phyloP scores from a whole-genome alignment of 352 stramenopile genomes.

The Phytophthora sojae region DNA sequence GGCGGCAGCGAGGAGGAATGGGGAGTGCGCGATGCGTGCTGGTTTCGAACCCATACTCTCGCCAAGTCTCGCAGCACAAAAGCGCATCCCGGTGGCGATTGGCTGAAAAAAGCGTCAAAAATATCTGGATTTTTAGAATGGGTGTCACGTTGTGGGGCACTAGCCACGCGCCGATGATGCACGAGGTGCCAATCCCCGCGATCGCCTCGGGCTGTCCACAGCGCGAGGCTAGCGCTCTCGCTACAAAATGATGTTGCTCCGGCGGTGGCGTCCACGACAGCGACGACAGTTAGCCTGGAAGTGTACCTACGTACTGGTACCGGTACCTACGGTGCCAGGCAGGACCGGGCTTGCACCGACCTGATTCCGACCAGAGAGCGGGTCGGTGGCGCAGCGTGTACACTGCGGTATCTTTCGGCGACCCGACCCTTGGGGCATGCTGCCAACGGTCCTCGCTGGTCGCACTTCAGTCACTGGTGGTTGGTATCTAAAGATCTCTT shows the following conservation, averaged over 20 bases:
- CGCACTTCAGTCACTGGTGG: not conserved
- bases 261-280: not conserved
- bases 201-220: not conserved
- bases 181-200: not conserved
- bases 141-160: not conserved
- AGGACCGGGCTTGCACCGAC: not conserved
- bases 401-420: constrained; percentile 13
- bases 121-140: not conserved
- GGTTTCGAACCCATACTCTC: not conserved
- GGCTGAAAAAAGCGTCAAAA: not conserved
- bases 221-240: not conserved
- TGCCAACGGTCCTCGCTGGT: constrained; percentile 1
- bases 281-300: not conserved
- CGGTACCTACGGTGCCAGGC: too few species aligned
- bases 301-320: too few species aligned
- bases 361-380: constrained; percentile 5
- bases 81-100: not conserved
- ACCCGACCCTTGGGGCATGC: not conserved
- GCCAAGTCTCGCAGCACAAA: not conserved
- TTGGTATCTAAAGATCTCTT: not conserved
- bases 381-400: constrained; percentile 14
- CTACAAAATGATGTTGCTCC: not conserved
- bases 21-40: not conserved
- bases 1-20: constrained; percentile 1
- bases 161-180: constrained; percentile 5